phyloP scores from a whole-genome alignment of 345 rosid genomes.

The Theobroma cacao region DNA sequence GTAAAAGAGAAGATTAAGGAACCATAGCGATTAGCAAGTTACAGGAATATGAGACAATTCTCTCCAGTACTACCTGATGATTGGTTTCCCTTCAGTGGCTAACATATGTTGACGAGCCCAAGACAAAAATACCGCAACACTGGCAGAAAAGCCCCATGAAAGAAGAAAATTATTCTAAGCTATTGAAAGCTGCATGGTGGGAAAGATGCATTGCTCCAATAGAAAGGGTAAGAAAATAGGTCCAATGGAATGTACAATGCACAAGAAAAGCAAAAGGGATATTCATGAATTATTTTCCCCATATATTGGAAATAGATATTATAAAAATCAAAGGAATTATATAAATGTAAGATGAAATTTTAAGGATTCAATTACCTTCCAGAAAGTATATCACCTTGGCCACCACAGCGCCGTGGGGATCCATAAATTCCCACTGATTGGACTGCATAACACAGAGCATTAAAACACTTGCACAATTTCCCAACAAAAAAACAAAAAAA shows the following conservation, averaged over 20 bases:
- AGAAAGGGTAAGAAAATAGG: not conserved
- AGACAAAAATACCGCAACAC: slow-evolving; percentile 82
- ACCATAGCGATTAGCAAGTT: not conserved
- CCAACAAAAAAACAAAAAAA: not conserved
- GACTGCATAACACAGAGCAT: slow-evolving; percentile 41
- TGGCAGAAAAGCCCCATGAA: slow-evolving; percentile 23
- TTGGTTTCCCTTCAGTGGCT: slow-evolving; percentile 29
- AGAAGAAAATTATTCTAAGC: not conserved
- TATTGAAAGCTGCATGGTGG: slow-evolving; percentile 3
- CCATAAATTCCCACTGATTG: slow-evolving; percentile 76
- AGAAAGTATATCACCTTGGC: slow-evolving; percentile 96
- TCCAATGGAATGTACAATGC: not conserved
- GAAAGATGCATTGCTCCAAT: not conserved
- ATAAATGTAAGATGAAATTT: not conserved
- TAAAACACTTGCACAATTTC: not conserved
- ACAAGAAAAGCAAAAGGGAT: not conserved
- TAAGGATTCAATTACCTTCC: slow-evolving; percentile 59
- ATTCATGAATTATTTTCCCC: not conserved
- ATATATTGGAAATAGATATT: not conserved
- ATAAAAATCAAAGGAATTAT: not conserved
- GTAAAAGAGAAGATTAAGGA: not conserved
- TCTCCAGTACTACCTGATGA: slow-evolving; percentile 37
- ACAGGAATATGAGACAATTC: not conserved
- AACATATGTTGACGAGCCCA: slow-evolving; percentile 63
- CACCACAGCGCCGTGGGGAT: slow-evolving; percentile 93